Evolutionary conservation across 163 green algal species (phyloP).

Genomic region (Trebouxiophyceae sp.): DNA sequence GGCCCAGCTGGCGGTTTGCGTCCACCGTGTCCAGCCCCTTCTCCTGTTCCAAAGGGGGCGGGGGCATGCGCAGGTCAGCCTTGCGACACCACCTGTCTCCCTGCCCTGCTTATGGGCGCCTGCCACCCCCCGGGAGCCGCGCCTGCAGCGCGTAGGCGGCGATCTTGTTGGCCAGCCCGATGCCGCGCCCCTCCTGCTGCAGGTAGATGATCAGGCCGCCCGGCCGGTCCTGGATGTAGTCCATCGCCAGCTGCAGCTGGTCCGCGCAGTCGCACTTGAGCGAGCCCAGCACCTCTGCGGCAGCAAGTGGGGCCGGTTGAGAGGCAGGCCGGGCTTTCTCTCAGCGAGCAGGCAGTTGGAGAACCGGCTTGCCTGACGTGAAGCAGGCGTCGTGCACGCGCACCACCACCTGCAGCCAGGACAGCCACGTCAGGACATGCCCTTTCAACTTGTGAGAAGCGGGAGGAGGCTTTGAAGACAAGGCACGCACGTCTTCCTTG

Average conservation of each 20-base stretch:
- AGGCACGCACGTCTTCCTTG: slow-evolving; percentile 31
- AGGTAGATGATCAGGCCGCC: slow-evolving; percentile 89
- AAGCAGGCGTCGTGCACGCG: slow-evolving; percentile 94
- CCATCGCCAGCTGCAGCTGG: slow-evolving; percentile 79
- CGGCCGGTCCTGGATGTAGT: slow-evolving; percentile 61
- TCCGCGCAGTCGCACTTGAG: slow-evolving; percentile 93
- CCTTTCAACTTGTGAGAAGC: neutral
- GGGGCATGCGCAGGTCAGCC: no score
- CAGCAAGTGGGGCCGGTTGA: no score
- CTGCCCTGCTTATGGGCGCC: no score
- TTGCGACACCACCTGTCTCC: no score
- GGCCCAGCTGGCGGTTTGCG: slow-evolving; percentile 82
- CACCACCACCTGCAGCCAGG: slow-evolving; percentile 61
- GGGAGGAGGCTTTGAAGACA: neutral
- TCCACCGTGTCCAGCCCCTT: slow-evolving; percentile 92
- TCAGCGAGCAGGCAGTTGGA: no score
- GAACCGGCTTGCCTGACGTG: slow-evolving; percentile 77
- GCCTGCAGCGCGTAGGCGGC: slow-evolving; percentile 87
- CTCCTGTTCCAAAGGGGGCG: no score
- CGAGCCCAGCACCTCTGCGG: slow-evolving; percentile 84
- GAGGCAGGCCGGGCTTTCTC: no score
- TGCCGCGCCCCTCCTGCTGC: slow-evolving; percentile 90
- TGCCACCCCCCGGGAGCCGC: neutral
- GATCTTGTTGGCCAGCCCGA: slow-evolving; percentile 95
- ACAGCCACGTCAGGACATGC: neutral